Conservation (phyloP, 768 basidiomycete species). For the Naematelia aurantialba region DNA sequence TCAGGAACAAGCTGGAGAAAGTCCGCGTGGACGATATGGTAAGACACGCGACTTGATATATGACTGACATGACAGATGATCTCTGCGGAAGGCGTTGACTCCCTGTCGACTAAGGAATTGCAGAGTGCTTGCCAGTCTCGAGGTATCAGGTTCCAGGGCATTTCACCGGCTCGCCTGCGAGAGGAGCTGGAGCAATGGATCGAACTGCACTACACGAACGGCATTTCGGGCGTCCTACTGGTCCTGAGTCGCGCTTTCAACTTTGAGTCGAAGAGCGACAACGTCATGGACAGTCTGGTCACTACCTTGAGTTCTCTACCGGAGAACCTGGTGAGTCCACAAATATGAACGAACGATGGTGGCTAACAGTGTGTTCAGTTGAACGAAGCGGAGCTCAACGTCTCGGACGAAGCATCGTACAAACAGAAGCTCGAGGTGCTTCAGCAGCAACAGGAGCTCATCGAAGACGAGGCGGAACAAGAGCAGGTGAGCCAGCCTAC, state of each 20-base stretch:
- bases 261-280: constrained; percentile 82
- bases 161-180: constrained; percentile 79
- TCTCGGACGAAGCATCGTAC: constrained; percentile 84
- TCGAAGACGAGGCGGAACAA: constrained; percentile 98
- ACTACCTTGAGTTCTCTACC: constrained; percentile 86
- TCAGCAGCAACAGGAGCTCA: constrained; percentile 97
- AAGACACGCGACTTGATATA: constrained; percentile 9
- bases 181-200: constrained; percentile 94
- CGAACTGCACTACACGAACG: constrained; percentile 81
- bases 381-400: constrained; percentile 94
- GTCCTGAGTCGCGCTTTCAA: constrained; percentile 92
- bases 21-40: constrained; percentile 81
- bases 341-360: neutral
- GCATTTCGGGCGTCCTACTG: constrained; percentile 85
- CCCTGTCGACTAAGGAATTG: constrained; percentile 83
- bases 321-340: constrained; percentile 74
- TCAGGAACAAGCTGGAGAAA: constrained; percentile 74
- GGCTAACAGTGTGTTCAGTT: constrained; percentile 57
- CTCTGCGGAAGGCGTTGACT: constrained; percentile 79
- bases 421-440: constrained; percentile 97
- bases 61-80: constrained; percentile 61
- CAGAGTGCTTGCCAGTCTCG: constrained; percentile 90
- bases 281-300: constrained; percentile 76
- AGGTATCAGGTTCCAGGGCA: constrained; percentile 81
- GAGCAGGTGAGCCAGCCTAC: constrained; percentile 61